phyloP scores from a whole-genome alignment of 2,329 filamentous ascomycete genomes.

The Tolypocladium endophyticum region DNA sequence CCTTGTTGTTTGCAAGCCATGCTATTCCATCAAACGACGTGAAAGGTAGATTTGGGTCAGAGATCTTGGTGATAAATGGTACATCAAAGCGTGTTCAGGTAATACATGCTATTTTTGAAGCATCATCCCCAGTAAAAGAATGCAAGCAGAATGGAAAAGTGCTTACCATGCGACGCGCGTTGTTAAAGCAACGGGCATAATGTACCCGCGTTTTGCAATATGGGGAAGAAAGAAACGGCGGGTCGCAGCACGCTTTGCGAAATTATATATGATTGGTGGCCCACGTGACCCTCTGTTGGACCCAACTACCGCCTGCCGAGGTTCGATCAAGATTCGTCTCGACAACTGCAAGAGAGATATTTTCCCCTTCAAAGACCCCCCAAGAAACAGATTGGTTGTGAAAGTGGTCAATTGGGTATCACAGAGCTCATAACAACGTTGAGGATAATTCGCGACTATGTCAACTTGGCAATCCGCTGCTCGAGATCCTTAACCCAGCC shows the following conservation, averaged over 20 bases:
- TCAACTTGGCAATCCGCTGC: conserved; percentile 55
- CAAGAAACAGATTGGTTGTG: neutral
- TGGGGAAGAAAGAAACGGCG: neutral
- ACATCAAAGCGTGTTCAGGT: conserved; percentile 47
- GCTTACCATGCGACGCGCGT: conserved; percentile 5
- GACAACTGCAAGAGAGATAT: neutral
- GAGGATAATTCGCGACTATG: conserved; percentile 12
- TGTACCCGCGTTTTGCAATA: neutral
- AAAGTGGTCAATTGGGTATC: conserved; percentile 7
- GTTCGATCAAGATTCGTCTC: neutral
- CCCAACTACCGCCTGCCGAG: neutral
- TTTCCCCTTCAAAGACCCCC: neutral
- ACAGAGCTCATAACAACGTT: neutral
- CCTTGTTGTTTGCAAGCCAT: conserved; percentile 1
- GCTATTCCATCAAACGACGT: conserved; percentile 2
- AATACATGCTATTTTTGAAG: conserved; percentile 44
- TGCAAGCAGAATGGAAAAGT: conserved; percentile 2
- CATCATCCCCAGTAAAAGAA: conserved; percentile 35
- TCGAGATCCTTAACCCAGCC: conserved; percentile 85
- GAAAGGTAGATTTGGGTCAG: conserved; percentile 35
- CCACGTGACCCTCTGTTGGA: neutral
- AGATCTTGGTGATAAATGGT: conserved; percentile 61
- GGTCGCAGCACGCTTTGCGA: neutral
- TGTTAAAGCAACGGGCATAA: neutral
- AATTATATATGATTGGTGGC: neutral